Percentiles rank a stretch among this genome's conserved stretches.
Evolutionary conservation across 148 eudicot species (phyloP).

Genomic region (Rhododendron griersonianum): DNA sequence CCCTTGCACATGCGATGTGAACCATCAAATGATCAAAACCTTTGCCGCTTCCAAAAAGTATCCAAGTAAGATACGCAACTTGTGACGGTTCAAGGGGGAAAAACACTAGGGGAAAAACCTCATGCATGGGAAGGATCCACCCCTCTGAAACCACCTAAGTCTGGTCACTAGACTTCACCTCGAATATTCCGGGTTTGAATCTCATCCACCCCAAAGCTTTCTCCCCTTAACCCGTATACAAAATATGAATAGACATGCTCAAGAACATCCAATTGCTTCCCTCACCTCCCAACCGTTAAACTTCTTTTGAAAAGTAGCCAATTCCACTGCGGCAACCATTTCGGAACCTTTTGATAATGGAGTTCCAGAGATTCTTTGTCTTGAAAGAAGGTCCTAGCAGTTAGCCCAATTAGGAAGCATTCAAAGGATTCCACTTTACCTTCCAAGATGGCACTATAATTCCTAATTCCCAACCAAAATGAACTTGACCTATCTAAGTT

Average conservation of each 20-base stretch:
- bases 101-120: neutral
- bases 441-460: neutral
- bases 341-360: neutral
- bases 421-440: neutral
- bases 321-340: neutral
- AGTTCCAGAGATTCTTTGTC: neutral
- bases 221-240: neutral
- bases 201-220: neutral
- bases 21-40: neutral
- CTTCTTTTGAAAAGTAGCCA: neutral
- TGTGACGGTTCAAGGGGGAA: neutral
- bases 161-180: neutral
- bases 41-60: neutral
- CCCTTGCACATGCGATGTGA: neutral
- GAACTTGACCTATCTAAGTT: neutral
- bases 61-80: neutral
- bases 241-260: neutral
- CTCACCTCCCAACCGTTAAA: neutral
- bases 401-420: neutral
- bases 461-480: neutral
- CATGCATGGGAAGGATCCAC: neutral
- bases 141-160: neutral
- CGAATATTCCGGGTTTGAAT: neutral
- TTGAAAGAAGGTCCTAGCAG: neutral
- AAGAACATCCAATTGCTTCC: neutral